Base-by-base conservation (phyloP, 345 rosid species). In the Acer campestre region DNA sequence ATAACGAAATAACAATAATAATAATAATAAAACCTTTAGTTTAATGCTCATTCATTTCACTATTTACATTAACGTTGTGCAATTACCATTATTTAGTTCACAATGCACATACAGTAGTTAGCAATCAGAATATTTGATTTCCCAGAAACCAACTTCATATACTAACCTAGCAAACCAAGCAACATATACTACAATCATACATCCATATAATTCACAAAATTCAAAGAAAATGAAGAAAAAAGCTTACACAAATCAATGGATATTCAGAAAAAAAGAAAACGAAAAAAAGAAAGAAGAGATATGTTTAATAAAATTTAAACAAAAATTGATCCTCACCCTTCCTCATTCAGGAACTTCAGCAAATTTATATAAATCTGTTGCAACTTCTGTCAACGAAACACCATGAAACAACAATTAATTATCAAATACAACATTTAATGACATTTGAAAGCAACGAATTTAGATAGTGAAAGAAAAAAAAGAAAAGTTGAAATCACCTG, bases 301-400 rank as follows among this genome's bases (percentile, higher is more conserved):
- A 66, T 23, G n/a, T 5, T 16, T 27, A 10, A 31, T 14, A 25
- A 42, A 71, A 10, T 49, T n/a, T 13, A 31, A 31, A 77, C 75
- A 62, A 59, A 44, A 81, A 61, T 63, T 61, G 63, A 65, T 68
- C 44, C 77, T 79, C 69, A 64, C 69, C 80, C 51, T 70, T 79
- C 78, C 80, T 70, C 82, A 78, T 76, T 90, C 92, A n/a, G 88
- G 88, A 62, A 81, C 31, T 59, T 90, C 92, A 61, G 85, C 83
- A 70, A 88, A 90, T 68, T 88, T 86, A 79, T 91, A 91, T 17
- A 84, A 78, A 61, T 82, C 92, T 66, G 74, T 79, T 23, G 92
- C 82, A 58, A 91, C 86, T 83, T 90, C 86, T 67, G 85, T 79
- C 75, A 91, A 68, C 92, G 92, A 90, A 72, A 86, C 31, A 2